Conservation (phyloP, 1,139 yeast species). For the Nakaseomyces delphensis region DNA sequence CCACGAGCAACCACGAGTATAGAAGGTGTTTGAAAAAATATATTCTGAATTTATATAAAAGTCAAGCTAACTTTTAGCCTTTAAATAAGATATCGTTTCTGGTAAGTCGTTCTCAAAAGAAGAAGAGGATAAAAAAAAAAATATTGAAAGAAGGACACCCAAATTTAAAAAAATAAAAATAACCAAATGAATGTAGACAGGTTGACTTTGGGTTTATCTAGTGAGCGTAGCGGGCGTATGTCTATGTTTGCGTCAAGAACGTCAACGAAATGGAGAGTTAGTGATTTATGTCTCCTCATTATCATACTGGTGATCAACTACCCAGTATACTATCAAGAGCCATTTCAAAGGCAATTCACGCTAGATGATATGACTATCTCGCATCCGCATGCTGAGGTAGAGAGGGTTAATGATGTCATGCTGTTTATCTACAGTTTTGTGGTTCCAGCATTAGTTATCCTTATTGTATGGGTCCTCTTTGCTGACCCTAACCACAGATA, state of each 20-base stretch:
- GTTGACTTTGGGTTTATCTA: slow-evolving; percentile 39
- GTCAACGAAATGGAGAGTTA: slow-evolving; percentile 45
- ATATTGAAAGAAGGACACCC: no score
- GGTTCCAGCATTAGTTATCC: slow-evolving; percentile 37
- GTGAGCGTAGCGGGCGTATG: neutral
- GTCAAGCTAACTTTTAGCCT: no score
- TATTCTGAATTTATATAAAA: no score
- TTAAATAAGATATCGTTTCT: neutral
- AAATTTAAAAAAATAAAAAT: neutral
- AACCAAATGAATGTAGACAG: slow-evolving; percentile 35
- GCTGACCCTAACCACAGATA: slow-evolving; percentile 37
- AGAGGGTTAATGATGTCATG: slow-evolving; percentile 44
- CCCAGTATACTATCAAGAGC: slow-evolving; percentile 41
- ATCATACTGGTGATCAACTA: slow-evolving; percentile 39
- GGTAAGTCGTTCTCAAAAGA: neutral
- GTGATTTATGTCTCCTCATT: slow-evolving; percentile 44
- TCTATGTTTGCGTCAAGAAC: slow-evolving; percentile 7
- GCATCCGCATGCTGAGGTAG: slow-evolving; percentile 63
- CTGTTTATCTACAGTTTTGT: slow-evolving; percentile 36
- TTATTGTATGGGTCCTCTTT: slow-evolving; percentile 31
- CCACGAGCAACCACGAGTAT: no score
- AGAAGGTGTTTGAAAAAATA: no score
- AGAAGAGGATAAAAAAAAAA: neutral
- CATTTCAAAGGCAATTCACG: slow-evolving; percentile 65
- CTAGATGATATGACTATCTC: slow-evolving; percentile 49